Base-by-base conservation (phyloP, 208 protist species). In the Vickermania spadyakhi region DNA sequence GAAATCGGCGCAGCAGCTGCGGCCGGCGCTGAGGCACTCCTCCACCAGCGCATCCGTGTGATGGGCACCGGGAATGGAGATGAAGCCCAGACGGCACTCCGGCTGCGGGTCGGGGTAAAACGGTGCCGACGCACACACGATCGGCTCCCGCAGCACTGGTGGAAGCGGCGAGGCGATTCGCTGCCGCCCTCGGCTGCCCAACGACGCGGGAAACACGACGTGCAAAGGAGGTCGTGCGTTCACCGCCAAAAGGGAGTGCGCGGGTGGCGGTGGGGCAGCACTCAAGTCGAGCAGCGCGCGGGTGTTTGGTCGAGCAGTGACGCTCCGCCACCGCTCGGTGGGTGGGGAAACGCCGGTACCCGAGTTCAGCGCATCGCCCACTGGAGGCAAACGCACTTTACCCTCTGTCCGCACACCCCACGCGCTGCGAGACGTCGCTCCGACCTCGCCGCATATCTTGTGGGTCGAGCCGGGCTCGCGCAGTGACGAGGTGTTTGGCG, bases 41-140 rank as follows among this genome's bases (percentile, higher is more conserved):
- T 94, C 87, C 21, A 94, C 66, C 29, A 89, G 78, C 25, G 73
- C 68, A 51, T 91, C 82, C 2, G 81, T 86, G 72, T 94, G 87
- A 0, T 54, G 62, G 1, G 74, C 87, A 25, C 64, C 67, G 1
- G 73, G 71, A 22, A 94, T 81, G 23, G 81, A 50, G 30, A 90
- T 41, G 60, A 81, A 88, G 53, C 70, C 62, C n/a, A 89, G 31
- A 2, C 77, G 72, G 41, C 81, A 80, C 4, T 77, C 56, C 49
- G 72, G 14, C 42, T 41, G 61, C 23, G 64, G 59, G 3, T 36
- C 31, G 11, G 50, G 31, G 42, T 72, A 67, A 4, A n/a, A 45
- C 36, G 56, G 56, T 28, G 22, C 18, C 25, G 21, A 18, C 22
- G 13, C 21, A 14, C 58, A 62, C 7, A 55, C 30, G 4, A 28